Base-by-base conservation (phyloP, 2,329 filamentous ascomycete species). In the Akanthomyces dipterigenus region DNA sequence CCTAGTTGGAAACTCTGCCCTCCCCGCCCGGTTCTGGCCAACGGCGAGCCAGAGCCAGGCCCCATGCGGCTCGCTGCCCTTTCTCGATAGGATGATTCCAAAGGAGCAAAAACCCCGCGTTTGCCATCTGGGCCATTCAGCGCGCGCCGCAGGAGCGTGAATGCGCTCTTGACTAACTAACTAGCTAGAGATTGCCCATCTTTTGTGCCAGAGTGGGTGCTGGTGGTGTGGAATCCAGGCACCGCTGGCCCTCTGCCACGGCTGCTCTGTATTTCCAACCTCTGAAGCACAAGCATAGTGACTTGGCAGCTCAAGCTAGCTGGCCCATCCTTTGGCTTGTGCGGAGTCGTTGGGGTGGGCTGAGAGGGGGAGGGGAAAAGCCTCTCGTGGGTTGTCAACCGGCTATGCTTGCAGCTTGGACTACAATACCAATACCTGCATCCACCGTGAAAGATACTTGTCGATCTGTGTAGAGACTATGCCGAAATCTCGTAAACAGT, bases 381-480 rank as follows among this genome's bases (percentile, higher is more conserved):
- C 22, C 36, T 22, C 26, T 60, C 18, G 22, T 20, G 26, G 24
- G 6, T 20, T 20, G 38, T 53, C 18, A 38, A 53, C 56, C 31
- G 34, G 26, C 3, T 53, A 26, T 36, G 43, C 56, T 49, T 4
- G 38, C n/a, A n/a, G n/a, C n/a, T n/a, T n/a, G n/a, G n/a, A n/a
- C n/a, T n/a, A n/a, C n/a, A n/a, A n/a, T n/a, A n/a, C n/a, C n/a
- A 60, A 60, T 53, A 53, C 48, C 12, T 59, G 26, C 36, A 34
- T 14, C 36, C 24, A 51, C 56, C 56, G 46, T 53, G 56, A 60
- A 60, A 43, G 46, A 45, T 60, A 60, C 56, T 36, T 51, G 11
- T 2, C 14, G 12, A 6, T 18, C 36, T 45, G 20, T 7, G 34
- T 1, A 8, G 26, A 18, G 24, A n/a, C 3, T 5, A 22, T 38